These are phyloP conservation scores for Penicillium bovifimosum DNA, from an alignment of 495 filamentous ascomycete genomes.

Conservation along the genomic window DNA sequence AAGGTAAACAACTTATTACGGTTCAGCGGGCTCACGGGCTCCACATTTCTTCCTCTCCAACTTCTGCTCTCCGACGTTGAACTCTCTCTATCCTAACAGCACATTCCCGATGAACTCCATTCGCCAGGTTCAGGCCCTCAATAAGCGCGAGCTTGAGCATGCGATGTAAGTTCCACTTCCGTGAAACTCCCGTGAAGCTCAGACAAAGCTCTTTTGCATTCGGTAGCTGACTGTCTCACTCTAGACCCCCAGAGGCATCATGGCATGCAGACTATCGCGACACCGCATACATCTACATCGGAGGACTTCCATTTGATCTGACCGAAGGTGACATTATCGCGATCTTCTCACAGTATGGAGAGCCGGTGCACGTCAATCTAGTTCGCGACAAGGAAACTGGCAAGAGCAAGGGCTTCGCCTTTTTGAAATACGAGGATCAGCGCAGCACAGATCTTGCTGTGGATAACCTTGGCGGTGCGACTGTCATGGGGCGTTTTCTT, in stretches of 20 bases:
- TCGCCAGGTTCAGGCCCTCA: constrained; percentile 83
- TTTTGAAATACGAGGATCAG: constrained; percentile 98
- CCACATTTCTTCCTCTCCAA: constrained; percentile 20
- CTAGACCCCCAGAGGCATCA: constrained; percentile 71
- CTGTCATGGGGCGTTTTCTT: constrained; percentile 71
- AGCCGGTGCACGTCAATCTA: constrained; percentile 86
- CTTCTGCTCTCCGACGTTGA: constrained; percentile 7
- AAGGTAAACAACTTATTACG: constrained; percentile 29
- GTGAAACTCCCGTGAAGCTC: background rate
- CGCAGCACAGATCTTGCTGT: constrained; percentile 92
- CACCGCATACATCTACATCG: constrained; percentile 94
- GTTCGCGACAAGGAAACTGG: constrained; percentile 93
- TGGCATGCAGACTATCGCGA: constrained; percentile 98
- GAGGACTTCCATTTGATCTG: constrained; percentile 88
- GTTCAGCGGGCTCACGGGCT: constrained; percentile 29
- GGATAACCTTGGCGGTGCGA: constrained; percentile 86
- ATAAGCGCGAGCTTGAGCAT: constrained; percentile 91
- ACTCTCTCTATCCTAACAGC: constrained; percentile 3
- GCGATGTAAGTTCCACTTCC: constrained; percentile 49
- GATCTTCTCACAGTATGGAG: constrained; percentile 96
- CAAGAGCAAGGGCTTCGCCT: constrained; percentile 88
- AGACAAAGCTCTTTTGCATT: background rate
- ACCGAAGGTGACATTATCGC: constrained; percentile 94
- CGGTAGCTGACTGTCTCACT: constrained; percentile 9
- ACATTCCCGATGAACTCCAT: constrained; percentile 74